These are phyloP conservation scores for Schizothecium vesticola DNA, from an alignment of 495 filamentous ascomycete genomes.

Conservation along the genomic window DNA sequence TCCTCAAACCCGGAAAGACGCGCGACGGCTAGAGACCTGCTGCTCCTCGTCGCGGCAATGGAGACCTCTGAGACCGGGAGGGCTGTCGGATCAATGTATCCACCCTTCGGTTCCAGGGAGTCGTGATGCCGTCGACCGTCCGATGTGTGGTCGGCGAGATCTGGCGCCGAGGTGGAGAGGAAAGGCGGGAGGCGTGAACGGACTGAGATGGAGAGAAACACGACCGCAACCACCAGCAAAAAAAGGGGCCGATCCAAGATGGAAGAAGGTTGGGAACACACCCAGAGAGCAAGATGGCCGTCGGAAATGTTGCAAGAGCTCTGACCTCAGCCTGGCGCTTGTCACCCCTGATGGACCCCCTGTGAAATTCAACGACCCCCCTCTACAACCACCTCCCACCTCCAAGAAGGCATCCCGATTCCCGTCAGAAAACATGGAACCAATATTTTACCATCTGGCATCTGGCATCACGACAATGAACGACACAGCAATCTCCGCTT, in stretches of 20 bases:
- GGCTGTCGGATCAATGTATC: slow-evolving; percentile 11
- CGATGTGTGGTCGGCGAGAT: slow-evolving; percentile 1
- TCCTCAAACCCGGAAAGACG: not conserved
- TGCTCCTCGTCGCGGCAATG: slow-evolving; percentile 4
- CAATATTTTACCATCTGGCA: not conserved
- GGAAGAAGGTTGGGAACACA: not conserved
- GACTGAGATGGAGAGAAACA: not conserved
- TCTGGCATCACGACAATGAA: not conserved
- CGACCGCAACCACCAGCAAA: not conserved
- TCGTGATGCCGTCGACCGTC: slow-evolving; percentile 11
- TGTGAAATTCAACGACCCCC: slow-evolving; percentile 2
- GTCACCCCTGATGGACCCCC: not conserved
- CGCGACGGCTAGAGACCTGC: not conserved
- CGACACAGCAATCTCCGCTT: slow-evolving; percentile 10
- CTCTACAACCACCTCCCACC: not conserved
- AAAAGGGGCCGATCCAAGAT: not conserved
- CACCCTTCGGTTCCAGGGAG: slow-evolving; percentile 4
- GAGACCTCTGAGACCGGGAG: slow-evolving; percentile 15
- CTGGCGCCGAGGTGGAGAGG: not conserved
- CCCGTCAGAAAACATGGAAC: not conserved
- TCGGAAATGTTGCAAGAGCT: slow-evolving; percentile 5
- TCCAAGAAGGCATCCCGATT: not conserved
- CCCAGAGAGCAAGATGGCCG: not conserved
- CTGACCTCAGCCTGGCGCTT: slow-evolving; percentile 15
- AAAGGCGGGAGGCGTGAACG: not conserved